Conservation (phyloP, 179 eudicot genomes). For the Silene coronaria region DNA sequence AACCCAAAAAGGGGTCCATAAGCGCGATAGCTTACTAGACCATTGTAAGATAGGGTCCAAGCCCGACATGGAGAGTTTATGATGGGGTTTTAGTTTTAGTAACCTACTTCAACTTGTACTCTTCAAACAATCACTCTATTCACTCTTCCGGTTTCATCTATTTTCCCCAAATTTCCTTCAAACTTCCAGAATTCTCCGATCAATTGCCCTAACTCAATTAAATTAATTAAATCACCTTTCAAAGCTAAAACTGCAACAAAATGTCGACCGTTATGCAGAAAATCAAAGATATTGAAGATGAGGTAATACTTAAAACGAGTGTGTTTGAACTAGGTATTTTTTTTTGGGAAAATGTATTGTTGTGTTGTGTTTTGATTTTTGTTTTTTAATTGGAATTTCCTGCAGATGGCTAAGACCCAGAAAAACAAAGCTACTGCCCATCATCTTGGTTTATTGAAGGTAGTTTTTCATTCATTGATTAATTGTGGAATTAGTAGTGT, state of each 20-base stretch:
- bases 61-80: no score
- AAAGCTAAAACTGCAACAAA: neutral
- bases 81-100: no score
- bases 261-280: constrained; percentile 54
- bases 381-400: constrained; percentile 9
- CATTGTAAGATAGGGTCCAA: no score
- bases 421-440: constrained; percentile 98
- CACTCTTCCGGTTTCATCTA: no score
- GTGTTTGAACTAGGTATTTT: no score
- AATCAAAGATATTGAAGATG: constrained; percentile 53
- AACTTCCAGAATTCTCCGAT: constrained; percentile 16
- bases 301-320: constrained; percentile 21
- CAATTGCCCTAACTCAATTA: neutral
- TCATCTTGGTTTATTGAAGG: constrained; percentile 90
- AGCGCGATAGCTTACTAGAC: neutral
- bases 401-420: constrained; percentile 96
- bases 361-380: no score
- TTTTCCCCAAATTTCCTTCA: neutral
- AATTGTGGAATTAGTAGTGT: no score
- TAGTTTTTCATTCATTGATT: constrained; percentile 20
- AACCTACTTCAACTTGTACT: no score
- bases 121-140: no score
- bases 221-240: neutral
- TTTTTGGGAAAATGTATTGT: no score
- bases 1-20: no score